Evolutionary conservation across 768 basidiomycete genomes (phyloP).

Genomic region (Calocera cornea): DNA sequence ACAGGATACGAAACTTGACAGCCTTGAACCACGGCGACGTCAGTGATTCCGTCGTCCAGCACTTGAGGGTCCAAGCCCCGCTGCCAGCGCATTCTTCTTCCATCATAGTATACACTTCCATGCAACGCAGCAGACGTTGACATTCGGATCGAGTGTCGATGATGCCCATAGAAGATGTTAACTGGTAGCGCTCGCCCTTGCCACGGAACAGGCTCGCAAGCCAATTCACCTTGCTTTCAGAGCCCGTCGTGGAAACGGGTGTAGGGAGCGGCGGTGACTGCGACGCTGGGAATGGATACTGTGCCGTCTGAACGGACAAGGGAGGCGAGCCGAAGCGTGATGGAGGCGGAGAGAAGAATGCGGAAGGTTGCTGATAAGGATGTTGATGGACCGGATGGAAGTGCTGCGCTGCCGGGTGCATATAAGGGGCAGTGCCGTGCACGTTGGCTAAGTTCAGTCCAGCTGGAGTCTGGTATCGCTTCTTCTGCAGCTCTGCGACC

Average conservation of each 20-base stretch:
- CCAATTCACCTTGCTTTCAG: background rate
- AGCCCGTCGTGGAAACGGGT: background rate
- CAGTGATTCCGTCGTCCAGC: background rate
- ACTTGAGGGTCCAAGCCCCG: background rate
- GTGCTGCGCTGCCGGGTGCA: background rate
- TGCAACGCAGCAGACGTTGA: background rate
- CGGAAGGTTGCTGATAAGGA: background rate
- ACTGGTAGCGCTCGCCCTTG: background rate
- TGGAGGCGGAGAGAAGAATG: background rate
- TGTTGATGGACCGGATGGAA: slow-evolving; percentile 2
- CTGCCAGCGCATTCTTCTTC: background rate
- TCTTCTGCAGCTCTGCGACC: background rate
- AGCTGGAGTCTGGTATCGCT: background rate
- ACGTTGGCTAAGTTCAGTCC: background rate
- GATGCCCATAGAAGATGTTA: background rate
- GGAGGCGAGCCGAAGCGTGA: background rate
- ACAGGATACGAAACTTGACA: background rate
- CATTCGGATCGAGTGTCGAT: background rate
- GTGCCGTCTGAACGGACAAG: background rate
- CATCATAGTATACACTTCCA: background rate
- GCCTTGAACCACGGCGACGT: background rate
- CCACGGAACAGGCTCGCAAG: background rate
- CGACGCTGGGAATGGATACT: background rate
- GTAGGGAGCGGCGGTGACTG: slow-evolving; percentile 1
- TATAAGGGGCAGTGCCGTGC: background rate